Evolutionary conservation across 1,139 yeast genomes (phyloP).

Genomic region (Citeromyces hawaiiensis): DNA sequence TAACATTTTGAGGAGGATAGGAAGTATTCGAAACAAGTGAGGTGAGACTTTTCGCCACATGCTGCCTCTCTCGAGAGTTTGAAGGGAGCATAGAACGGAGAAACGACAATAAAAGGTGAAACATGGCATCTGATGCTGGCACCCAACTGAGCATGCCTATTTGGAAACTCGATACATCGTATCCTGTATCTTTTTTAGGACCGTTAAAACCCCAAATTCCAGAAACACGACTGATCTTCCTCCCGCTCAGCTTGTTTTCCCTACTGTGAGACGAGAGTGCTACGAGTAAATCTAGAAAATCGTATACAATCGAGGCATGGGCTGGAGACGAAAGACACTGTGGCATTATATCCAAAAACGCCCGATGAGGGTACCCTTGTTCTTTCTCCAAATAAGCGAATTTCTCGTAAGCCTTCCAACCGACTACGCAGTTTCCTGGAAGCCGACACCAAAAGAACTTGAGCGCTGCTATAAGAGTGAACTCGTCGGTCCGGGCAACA

Average conservation of each 20-base stretch:
- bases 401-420: constrained; percentile 73
- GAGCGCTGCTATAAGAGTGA: constrained; percentile 57
- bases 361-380: constrained; percentile 51
- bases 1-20: constrained; percentile 38
- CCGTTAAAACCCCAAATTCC: constrained; percentile 73
- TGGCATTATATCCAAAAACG: constrained; percentile 75
- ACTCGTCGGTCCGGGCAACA: constrained; percentile 39
- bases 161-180: constrained; percentile 29
- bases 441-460: constrained; percentile 82
- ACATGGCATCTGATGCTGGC: constrained; percentile 75
- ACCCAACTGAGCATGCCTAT: constrained; percentile 73
- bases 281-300: constrained; percentile 69
- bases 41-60: constrained; percentile 52
- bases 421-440: constrained; percentile 68
- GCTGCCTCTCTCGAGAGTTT: constrained; percentile 38
- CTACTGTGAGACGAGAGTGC: constrained; percentile 76
- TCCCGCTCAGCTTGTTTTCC: constrained; percentile 65
- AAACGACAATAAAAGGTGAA: constrained; percentile 68
- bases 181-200: constrained; percentile 15
- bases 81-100: constrained; percentile 70
- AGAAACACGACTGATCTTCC: constrained; percentile 70
- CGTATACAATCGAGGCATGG: constrained; percentile 82
- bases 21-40: constrained; percentile 46
- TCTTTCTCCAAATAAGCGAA: constrained; percentile 56
- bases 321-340: constrained; percentile 71